Conservation (phyloP, 2,329 filamentous ascomycete genomes). For the Penicillium paneum region DNA sequence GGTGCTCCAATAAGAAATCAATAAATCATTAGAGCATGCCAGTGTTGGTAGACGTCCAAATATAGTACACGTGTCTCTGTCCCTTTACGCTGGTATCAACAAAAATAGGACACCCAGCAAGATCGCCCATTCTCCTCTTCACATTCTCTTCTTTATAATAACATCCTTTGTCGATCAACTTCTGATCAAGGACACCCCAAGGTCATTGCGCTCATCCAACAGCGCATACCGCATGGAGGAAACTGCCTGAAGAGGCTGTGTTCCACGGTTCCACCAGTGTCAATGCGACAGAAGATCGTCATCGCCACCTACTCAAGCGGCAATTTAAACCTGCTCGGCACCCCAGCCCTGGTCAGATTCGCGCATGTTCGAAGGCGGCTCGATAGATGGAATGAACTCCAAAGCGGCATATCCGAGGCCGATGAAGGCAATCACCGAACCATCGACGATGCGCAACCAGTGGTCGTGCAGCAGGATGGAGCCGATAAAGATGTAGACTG, state of each 20-base stretch:
- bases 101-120: neutral
- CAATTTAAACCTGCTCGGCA: constrained; percentile 66
- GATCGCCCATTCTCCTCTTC: neutral
- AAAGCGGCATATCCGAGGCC: constrained; percentile 74
- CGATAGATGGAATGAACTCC: constrained; percentile 75
- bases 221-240: constrained; percentile 19
- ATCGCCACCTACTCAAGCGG: neutral
- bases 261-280: neutral
- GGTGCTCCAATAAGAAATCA: neutral
- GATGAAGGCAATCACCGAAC: constrained; percentile 70
- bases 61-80: constrained; percentile 12
- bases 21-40: constrained; percentile 8
- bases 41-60: neutral
- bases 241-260: neutral
- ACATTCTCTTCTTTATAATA: neutral
- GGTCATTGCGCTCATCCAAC: neutral
- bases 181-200: neutral
- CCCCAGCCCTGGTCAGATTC: constrained; percentile 74
- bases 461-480: constrained; percentile 71
- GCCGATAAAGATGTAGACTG: constrained; percentile 96
- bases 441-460: constrained; percentile 69
- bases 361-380: constrained; percentile 78
- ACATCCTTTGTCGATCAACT: neutral
- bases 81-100: constrained; percentile 4
- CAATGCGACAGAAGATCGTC: neutral